Base-by-base conservation (phyloP, 2,329 filamentous ascomycete genomes). In the Neofusicoccum sp. region DNA sequence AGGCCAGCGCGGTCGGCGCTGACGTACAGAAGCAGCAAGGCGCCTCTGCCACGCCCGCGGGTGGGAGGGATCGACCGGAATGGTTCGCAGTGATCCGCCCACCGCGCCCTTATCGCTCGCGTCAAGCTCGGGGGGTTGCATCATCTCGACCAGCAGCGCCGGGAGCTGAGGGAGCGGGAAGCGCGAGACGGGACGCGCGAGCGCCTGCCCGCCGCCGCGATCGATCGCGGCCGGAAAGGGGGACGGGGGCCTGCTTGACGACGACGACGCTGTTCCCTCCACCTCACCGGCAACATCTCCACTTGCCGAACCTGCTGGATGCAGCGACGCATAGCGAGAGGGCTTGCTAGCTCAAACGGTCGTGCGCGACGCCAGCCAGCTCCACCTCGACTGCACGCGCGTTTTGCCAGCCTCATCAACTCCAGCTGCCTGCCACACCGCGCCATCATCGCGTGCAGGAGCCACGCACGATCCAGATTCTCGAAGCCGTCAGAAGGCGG, bases 401-500 rank as follows among this genome's bases (percentile, higher is more conserved):
- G 22, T 22, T 22, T 22, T 22, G 22, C 22, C 22, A 22, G 22
- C 22, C 22, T 22, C 22, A 22, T 22, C 22, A 22, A 22, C 22
- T 22, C 22, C 22, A 22, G 22, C 22, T 22, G 22, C 22, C 22
- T 22, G 22, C 22, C 22, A 22, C 22, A 22, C 22, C 22, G 22
- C 22, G 22, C 22, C 22, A 22, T 22, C 22, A 22, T 22, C 22
- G 22, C 22, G 22, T 22, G 22, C 22, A 22, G 22, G 1, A 22
- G 22, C 22, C 22, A 41, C 52, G 52, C 54, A 58, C 54, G 54
- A 58, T 58, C 54, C 54, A 58, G 54, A 58, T 58, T 58, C 54
- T 58, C 54, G 54, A 58, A 58, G 54, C 54, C 54, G 41, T 44
- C 54, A 58, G 54, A 58, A 58, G 52, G 22, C 52, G 52, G 52